Base-by-base conservation (phyloP, 495 filamentous ascomycete species). In the Aspergillus ostianus region DNA sequence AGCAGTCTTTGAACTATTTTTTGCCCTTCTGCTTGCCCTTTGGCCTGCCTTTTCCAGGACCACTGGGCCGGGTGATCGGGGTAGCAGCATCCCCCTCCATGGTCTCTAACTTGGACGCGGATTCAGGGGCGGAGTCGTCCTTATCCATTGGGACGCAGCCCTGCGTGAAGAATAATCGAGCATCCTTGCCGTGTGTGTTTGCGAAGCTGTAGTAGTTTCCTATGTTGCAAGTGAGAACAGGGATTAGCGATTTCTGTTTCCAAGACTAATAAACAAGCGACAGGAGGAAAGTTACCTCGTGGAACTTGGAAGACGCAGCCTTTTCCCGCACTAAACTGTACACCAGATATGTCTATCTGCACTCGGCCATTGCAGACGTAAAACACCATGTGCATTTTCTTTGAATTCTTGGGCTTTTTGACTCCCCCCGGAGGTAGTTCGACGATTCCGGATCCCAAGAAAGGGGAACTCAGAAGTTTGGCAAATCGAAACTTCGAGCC, bases 351-450 rank as follows among this genome's bases (percentile, higher is more conserved):
- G 60, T 89, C 89, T 13, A 98, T 84, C 51, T 84, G 87, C 41
- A 96, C 91, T 51, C 85, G 82, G 7, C 94, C 94, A 20, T 79
- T 72, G 58, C 89, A 85, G 30, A 98, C 88, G 70, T 94, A 97
- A 68, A 98, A 97, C 0, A 89, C 87, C 87, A 98, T 90, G 63
- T 96, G 92, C 88, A 96, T 96, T 73, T 88, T 91, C 54, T 93
- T 83, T 5, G 88, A 87, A 66, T 96, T 97, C 79, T 98, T 98
- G 18, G 85, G 82, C 62, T 87, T 82, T 81, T 98, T 98, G 51
- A 86, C 80, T 18, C 86, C 86, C 4, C 88, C 87, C 2, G 90
- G 86, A 6, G 91, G 90, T 18, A 98, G 74, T 51, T 97, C 92
- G 30, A 98, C 88, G 56, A 97, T 84, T 0, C 94, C 94, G 3